These are phyloP conservation scores for Alternaria atra DNA, from an alignment of 2,329 filamentous ascomycete species.

Conservation along the genomic window DNA sequence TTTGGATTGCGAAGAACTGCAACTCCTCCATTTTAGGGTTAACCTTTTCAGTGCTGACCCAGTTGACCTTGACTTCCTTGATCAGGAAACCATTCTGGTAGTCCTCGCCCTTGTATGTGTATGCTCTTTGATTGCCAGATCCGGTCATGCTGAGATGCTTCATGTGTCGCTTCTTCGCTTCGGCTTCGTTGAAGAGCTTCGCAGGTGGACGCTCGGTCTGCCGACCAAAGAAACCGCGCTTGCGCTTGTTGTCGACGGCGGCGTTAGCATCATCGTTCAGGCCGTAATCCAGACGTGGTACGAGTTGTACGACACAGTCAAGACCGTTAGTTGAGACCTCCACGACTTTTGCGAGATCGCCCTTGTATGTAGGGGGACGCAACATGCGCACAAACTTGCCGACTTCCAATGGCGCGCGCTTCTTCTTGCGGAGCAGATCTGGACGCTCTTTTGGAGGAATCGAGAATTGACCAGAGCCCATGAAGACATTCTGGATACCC, in stretches of 20 bases:
- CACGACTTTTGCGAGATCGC: slow-evolving; percentile 89
- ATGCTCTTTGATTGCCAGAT: slow-evolving; percentile 71
- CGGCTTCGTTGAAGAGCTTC: slow-evolving; percentile 88
- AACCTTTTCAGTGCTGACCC: slow-evolving; percentile 85
- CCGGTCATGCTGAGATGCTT: slow-evolving; percentile 65
- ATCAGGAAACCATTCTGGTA: slow-evolving; percentile 94
- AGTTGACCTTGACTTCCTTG: slow-evolving; percentile 91
- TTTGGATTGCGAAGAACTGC: slow-evolving; percentile 87
- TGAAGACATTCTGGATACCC: slow-evolving; percentile 87
- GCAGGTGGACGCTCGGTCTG: slow-evolving; percentile 79
- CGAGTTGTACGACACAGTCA: slow-evolving; percentile 84
- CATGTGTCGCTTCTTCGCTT: slow-evolving; percentile 88
- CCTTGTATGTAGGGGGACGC: slow-evolving; percentile 80
- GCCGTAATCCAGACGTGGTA: slow-evolving; percentile 92
- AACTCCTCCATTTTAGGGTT: slow-evolving; percentile 95
- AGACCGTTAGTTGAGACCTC: slow-evolving; percentile 93
- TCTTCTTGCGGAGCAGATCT: slow-evolving; percentile 88
- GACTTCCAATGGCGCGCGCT: slow-evolving; percentile 80
- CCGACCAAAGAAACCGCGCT: slow-evolving; percentile 65
- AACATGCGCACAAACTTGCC: slow-evolving; percentile 93
- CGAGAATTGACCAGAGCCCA: slow-evolving; percentile 83
- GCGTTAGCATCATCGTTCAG: slow-evolving; percentile 77
- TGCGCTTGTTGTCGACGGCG: slow-evolving; percentile 72
- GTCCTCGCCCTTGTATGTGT: slow-evolving; percentile 85
- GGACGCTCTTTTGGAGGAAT: slow-evolving; percentile 98